phyloP scores from a whole-genome alignment of 768 basidiomycete species.

The Mycena haematopus region DNA sequence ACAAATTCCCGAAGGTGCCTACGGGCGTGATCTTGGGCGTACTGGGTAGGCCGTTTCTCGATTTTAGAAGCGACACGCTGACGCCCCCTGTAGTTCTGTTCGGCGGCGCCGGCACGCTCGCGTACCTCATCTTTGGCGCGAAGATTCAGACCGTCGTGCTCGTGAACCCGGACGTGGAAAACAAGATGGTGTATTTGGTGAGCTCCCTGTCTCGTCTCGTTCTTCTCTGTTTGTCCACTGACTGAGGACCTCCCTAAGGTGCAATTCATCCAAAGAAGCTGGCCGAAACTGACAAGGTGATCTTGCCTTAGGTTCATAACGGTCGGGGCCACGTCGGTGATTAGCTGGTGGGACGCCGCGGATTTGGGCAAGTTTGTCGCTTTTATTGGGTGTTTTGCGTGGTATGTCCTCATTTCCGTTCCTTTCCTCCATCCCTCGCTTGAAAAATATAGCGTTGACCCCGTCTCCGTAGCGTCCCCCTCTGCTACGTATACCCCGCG shows the following conservation, averaged over 20 bases:
- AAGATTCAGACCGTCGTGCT: conserved; percentile 93
- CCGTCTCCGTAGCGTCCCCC: conserved; percentile 69
- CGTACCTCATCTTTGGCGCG: conserved; percentile 88
- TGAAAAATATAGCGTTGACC: neutral
- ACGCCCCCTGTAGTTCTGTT: conserved; percentile 64
- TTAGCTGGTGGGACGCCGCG: conserved; percentile 82
- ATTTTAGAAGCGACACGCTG: neutral
- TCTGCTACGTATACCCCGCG: conserved; percentile 94
- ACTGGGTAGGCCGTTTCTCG: conserved; percentile 51
- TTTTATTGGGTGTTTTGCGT: conserved; percentile 92
- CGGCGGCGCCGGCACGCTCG: conserved; percentile 85
- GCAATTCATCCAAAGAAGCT: conserved; percentile 69
- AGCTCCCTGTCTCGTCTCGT: conserved; percentile 34
- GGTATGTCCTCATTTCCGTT: conserved; percentile 55
- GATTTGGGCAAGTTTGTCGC: conserved; percentile 97
- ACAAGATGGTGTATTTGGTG: conserved; percentile 88
- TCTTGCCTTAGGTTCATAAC: conserved; percentile 62
- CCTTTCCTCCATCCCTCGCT: neutral
- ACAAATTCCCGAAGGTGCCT: conserved; percentile 87
- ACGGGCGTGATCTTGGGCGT: conserved; percentile 93
- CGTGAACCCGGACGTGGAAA: conserved; percentile 86
- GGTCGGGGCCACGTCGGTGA: conserved; percentile 79
- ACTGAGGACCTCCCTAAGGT: conserved; percentile 52
- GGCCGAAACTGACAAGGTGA: no score
- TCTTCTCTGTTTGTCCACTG: neutral